Conservation (phyloP, 345 rosid genomes). For the Syzygium aqueum region DNA sequence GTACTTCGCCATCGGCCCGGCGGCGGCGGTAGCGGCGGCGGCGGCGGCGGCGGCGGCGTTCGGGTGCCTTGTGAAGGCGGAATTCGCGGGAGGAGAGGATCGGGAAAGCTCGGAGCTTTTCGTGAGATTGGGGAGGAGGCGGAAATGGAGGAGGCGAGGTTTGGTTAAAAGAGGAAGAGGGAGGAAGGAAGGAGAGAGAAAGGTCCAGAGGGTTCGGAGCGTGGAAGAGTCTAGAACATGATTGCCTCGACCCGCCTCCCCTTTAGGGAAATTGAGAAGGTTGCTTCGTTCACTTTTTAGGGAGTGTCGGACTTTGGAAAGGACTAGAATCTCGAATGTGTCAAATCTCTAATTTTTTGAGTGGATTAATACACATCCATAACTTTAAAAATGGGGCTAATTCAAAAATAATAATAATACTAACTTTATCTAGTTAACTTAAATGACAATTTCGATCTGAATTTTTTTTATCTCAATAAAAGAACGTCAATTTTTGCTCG, state of each 20-base stretch:
- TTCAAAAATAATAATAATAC: no score
- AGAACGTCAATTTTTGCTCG: no score
- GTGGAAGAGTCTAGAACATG: neutral
- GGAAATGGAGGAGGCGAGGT: neutral
- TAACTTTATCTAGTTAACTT: no score
- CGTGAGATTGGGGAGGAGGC: neutral
- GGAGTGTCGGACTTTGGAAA: neutral
- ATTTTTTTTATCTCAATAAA: no score
- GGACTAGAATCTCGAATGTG: neutral
- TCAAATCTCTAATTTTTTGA: neutral
- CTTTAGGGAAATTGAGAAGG: neutral
- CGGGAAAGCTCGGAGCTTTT: neutral
- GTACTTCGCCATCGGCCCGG: constrained; percentile 59
- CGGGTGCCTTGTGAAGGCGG: neutral
- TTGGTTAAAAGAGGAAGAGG: neutral
- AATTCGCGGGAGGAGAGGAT: neutral
- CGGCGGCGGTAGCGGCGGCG: neutral
- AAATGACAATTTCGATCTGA: no score
- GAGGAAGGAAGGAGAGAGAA: neutral
- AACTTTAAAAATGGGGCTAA: no score
- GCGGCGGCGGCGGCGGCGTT: neutral
- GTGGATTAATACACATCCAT: neutral
- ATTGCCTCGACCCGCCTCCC: neutral
- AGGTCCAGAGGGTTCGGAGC: neutral
- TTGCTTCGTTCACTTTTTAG: neutral